phyloP scores from a whole-genome alignment of 1,139 yeast genomes.

The Yamadazyma triangularis region DNA sequence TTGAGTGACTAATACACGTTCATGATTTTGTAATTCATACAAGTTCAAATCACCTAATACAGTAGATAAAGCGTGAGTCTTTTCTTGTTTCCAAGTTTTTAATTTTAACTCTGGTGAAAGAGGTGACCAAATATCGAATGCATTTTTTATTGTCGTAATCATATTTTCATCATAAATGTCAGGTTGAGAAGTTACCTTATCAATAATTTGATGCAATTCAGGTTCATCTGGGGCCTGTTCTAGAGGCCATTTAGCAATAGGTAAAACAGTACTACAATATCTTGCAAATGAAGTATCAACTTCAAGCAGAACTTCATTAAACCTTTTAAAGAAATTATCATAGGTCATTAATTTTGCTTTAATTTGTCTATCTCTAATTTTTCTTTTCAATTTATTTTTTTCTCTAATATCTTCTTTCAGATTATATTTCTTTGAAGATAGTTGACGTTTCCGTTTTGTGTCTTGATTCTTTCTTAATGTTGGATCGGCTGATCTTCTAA shows the following conservation, averaged over 20 bases:
- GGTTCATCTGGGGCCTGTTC: conserved; percentile 6
- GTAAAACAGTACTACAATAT: conserved; percentile 10
- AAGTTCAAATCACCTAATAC: neutral
- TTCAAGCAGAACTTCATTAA: conserved; percentile 9
- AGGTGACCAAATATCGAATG: neutral
- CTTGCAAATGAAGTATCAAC: conserved; percentile 9
- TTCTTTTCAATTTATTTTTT: conserved; percentile 16
- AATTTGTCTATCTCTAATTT: conserved; percentile 16
- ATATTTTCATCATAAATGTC: neutral
- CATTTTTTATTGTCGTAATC: neutral
- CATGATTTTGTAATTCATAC: neutral
- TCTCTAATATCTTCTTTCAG: conserved; percentile 13
- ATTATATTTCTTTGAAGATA: conserved; percentile 6
- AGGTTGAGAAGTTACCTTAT: neutral
- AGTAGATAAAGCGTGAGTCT: neutral
- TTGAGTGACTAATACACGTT: neutral
- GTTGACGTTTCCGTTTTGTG: conserved; percentile 2
- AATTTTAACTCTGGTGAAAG: neutral
- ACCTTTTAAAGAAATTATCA: conserved; percentile 13
- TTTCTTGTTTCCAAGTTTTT: neutral
- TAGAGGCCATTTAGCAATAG: conserved; percentile 15
- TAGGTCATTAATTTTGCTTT: conserved; percentile 16
- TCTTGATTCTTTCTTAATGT: neutral
- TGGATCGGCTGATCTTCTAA: conserved; percentile 10
- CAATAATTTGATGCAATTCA: conserved; percentile 4